phyloP scores from a whole-genome alignment of 768 basidiomycete species.

The Pleurotus citrinopileatus region DNA sequence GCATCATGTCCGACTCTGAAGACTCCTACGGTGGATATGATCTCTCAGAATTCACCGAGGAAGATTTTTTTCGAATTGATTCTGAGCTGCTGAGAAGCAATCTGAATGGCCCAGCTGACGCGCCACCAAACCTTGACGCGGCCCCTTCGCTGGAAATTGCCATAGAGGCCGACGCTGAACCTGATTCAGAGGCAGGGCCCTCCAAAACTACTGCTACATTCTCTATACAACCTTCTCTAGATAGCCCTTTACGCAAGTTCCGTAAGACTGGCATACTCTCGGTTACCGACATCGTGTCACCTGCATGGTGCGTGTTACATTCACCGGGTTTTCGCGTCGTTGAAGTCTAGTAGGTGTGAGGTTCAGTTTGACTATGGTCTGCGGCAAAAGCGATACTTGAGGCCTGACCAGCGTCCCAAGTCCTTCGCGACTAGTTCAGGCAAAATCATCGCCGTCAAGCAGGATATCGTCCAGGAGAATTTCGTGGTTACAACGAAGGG shows the following conservation, averaged over 20 bases:
- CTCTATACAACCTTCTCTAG: background rate
- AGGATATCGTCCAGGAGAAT: conserved; percentile 49
- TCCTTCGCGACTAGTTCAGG: conserved; percentile 57
- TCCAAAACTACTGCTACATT: background rate
- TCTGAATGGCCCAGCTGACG: conserved; percentile 1
- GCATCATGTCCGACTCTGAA: conserved; percentile 24
- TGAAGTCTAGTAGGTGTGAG: conserved; percentile 57
- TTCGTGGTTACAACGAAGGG: conserved; percentile 49
- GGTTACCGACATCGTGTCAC: conserved; percentile 62
- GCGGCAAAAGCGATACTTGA: conserved; percentile 50
- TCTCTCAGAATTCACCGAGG: conserved; percentile 53
- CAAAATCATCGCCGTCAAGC: conserved; percentile 54
- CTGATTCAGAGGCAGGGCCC: background rate
- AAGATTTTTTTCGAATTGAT: conserved; percentile 54
- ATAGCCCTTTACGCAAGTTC: conserved; percentile 41
- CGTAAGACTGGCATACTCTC: conserved; percentile 45
- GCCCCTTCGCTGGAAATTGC: conserved; percentile 35
- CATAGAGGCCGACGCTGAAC: conserved; percentile 19
- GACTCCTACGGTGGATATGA: conserved; percentile 47
- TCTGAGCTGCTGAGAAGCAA: conserved; percentile 24
- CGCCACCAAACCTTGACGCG: conserved; percentile 14
- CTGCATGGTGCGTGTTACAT: conserved; percentile 50
- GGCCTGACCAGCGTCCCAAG: conserved; percentile 47
- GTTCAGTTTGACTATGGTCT: conserved; percentile 77
- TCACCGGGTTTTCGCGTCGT: background rate